A percentile compares a stretch with the other conserved stretches of the same genome.
Conservation (phyloP, 768 basidiomycete species). For the Termitomyces sp. region DNA sequence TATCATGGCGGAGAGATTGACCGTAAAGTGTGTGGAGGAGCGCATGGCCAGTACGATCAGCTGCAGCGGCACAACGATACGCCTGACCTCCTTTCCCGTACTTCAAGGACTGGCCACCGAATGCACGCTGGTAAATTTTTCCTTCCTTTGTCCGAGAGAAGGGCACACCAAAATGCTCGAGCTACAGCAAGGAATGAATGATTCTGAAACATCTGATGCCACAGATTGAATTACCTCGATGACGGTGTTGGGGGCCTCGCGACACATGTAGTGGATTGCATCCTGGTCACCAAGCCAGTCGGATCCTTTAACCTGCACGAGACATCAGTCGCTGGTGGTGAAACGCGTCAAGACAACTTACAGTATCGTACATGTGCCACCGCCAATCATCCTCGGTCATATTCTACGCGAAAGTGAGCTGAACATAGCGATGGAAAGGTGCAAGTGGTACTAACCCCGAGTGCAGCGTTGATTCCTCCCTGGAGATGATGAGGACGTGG, state of each 20-base stretch:
- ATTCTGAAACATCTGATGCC: neutral
- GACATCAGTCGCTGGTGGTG: constrained; percentile 3
- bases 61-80: constrained; percentile 97
- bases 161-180: constrained; percentile 98
- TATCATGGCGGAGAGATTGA: constrained; percentile 97
- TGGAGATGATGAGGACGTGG: constrained; percentile 26
- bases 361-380: constrained; percentile 98
- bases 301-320: constrained; percentile 87
- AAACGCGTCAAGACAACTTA: constrained; percentile 32
- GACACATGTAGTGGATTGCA: constrained; percentile 99
- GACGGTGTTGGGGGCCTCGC: constrained; percentile 92
- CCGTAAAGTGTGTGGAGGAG: constrained; percentile 98
- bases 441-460: constrained; percentile 60
- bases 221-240: constrained; percentile 61
- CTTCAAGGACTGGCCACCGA: constrained; percentile 96
- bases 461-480: constrained; percentile 98
- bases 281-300: constrained; percentile 99
- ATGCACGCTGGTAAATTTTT: constrained; percentile 99
- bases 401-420: constrained; percentile 49
- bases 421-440: constrained; percentile 2
- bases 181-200: constrained; percentile 40
- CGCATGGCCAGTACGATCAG: constrained; percentile 98
- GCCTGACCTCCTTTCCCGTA: constrained; percentile 99
- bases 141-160: constrained; percentile 98
- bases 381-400: constrained; percentile 99